phyloP scores from a whole-genome alignment of 202 grass and related monocot genomes.

The Miscanthus sacchariflorus region DNA sequence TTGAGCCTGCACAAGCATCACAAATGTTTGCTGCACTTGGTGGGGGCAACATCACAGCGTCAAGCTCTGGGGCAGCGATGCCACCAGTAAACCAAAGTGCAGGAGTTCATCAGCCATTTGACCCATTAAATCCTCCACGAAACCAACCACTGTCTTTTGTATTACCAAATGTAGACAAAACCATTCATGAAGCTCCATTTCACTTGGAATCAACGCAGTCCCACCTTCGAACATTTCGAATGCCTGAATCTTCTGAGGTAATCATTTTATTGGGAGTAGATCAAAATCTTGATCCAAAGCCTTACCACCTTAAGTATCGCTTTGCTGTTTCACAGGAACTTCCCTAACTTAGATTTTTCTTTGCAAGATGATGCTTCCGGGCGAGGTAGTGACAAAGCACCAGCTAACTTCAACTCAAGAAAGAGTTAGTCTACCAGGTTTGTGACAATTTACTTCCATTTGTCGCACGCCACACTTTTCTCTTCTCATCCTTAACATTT shows the following conservation, averaged over 20 bases:
- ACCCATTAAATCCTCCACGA: constrained; percentile 56
- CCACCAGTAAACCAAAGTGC: constrained; percentile 71
- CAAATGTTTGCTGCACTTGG: constrained; percentile 76
- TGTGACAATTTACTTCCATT: constrained; percentile 29
- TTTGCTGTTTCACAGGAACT: not conserved
- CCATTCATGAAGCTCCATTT: constrained; percentile 54
- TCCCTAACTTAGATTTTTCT: constrained; percentile 40
- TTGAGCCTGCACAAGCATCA: constrained; percentile 77
- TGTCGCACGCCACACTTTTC: not conserved
- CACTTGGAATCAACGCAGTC: constrained; percentile 58
- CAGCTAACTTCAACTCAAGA: constrained; percentile 63
- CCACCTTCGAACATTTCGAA: constrained; percentile 55
- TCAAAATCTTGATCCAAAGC: constrained; percentile 23
- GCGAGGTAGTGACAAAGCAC: constrained; percentile 62
- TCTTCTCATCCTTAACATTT: constrained; percentile 8
- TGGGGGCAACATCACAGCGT: constrained; percentile 46
- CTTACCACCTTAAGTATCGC: constrained; percentile 12
- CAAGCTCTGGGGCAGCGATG: constrained; percentile 53
- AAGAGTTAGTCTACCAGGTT: constrained; percentile 55
- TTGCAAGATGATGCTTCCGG: constrained; percentile 74
- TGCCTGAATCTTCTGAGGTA: constrained; percentile 62
- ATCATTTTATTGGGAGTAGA: constrained; percentile 1
- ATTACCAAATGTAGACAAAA: constrained; percentile 57
- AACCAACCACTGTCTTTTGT: constrained; percentile 52
- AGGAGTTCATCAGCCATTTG: constrained; percentile 60